Evolutionary conservation across 139 green algal genomes (phyloP).

Genomic region (Helicosporidium sp.): DNA sequence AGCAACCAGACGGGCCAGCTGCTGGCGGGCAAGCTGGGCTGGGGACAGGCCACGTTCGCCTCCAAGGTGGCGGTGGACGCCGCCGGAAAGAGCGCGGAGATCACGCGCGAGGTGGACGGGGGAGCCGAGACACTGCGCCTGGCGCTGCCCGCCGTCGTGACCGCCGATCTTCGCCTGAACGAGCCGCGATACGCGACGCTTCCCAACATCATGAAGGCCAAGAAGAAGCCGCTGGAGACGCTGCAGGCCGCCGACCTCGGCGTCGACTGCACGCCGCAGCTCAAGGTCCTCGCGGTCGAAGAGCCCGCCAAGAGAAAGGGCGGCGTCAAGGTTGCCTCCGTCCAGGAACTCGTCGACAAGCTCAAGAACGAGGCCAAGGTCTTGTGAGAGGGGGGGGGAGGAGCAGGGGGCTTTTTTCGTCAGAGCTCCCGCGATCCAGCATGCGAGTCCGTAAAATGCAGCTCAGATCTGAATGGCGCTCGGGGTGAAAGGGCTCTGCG

Average conservation of each 20-base stretch:
- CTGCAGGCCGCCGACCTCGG: constrained; percentile 24
- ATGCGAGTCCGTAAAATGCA: too few relatives aligned
- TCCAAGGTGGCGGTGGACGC: constrained; percentile 48
- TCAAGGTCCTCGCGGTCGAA: constrained; percentile 35
- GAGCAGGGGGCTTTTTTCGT: too few relatives aligned
- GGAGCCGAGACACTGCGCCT: constrained; percentile 60
- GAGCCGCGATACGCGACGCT: constrained; percentile 76
- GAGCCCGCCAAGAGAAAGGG: constrained; percentile 41
- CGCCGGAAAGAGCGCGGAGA: constrained; percentile 7
- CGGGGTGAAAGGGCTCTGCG: too few relatives aligned
- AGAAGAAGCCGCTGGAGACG: constrained; percentile 64
- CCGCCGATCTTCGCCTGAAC: constrained; percentile 78
- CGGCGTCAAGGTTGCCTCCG: constrained; percentile 30
- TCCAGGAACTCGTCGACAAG: constrained; percentile 58
- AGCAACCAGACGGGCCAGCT: constrained; percentile 82
- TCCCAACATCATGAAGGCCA: constrained; percentile 82
- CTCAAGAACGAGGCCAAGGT: constrained; percentile 52
- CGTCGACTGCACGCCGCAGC: constrained; percentile 17
- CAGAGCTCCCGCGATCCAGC: too few relatives aligned
- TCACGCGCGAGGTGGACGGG: constrained; percentile 54
- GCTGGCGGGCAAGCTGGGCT: constrained; percentile 65
- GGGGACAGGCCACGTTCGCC: constrained; percentile 82
- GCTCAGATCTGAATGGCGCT: too few relatives aligned
- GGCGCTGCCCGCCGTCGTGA: constrained; percentile 69
- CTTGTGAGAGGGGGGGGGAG: too few relatives aligned